Percentiles rank a stretch among this genome's conserved stretches.
Conservation (phyloP, 2,329 filamentous ascomycete genomes). For the Aspergillus texensis region DNA sequence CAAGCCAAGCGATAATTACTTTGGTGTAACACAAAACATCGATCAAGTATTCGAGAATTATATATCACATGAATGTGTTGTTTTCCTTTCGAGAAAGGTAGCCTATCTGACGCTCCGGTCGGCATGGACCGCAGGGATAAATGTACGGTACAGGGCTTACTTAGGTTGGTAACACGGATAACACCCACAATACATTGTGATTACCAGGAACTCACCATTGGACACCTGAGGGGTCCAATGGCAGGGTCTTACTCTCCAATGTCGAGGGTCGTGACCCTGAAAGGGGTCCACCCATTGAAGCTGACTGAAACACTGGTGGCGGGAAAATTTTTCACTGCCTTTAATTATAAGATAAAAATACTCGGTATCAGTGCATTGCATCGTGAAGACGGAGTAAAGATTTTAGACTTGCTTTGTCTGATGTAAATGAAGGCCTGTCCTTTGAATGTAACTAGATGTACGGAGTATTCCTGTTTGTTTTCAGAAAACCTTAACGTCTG, state of each 20-base stretch:
- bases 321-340: not conserved
- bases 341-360: not conserved
- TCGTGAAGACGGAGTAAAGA: not conserved
- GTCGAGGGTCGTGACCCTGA: not conserved
- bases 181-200: slow-evolving; percentile 1
- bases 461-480: not conserved
- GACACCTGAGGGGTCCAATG: not conserved
- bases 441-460: not conserved
- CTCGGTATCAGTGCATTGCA: not conserved
- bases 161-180: not conserved
- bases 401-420: not conserved
- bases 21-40: not conserved
- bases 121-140: not conserved
- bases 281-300: not conserved
- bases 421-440: not conserved
- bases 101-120: not conserved
- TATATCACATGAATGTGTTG: not conserved
- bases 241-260: not conserved
- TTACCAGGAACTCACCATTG: slow-evolving; percentile 2
- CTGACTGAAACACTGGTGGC: slow-evolving; percentile 5
- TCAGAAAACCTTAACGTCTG: not conserved
- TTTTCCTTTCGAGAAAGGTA: not conserved
- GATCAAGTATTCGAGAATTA: not conserved
- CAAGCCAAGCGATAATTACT: not conserved
- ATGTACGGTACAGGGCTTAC: not conserved